phyloP scores from a whole-genome alignment of 1,139 yeast genomes.

The Zygotorulaspora mrakii region DNA sequence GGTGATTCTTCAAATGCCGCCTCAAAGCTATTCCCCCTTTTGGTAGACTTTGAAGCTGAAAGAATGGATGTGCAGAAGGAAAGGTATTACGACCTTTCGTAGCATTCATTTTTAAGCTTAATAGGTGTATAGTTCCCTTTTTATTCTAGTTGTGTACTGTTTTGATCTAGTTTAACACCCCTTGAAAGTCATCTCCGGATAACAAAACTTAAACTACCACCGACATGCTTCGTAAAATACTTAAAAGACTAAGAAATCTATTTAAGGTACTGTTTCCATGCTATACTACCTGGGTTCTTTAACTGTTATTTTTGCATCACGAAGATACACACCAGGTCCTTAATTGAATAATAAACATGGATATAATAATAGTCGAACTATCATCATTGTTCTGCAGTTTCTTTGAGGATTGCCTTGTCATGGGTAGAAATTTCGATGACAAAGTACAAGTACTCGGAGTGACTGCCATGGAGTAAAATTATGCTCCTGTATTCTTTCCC shows the following conservation, averaged over 20 bases:
- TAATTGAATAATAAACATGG: constrained; percentile 10
- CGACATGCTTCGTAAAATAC: no score
- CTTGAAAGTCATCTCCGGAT: no score
- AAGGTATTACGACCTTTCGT: constrained; percentile 46
- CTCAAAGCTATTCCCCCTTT: constrained; percentile 9
- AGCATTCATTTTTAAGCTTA: not conserved
- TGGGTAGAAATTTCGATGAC: not conserved
- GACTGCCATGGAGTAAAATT: not conserved
- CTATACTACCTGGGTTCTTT: constrained; percentile 19
- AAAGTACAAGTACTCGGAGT: not conserved
- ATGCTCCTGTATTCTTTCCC: not conserved
- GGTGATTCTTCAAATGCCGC: constrained; percentile 15
- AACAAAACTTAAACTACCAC: no score
- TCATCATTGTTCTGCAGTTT: not conserved
- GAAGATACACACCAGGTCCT: constrained; percentile 14
- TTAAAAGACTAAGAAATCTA: constrained; percentile 1
- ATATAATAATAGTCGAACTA: not conserved
- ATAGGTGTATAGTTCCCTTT: no score
- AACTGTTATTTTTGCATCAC: constrained; percentile 6
- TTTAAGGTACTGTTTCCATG: constrained; percentile 16
- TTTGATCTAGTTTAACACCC: no score
- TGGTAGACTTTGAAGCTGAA: constrained; percentile 41
- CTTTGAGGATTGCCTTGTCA: not conserved
- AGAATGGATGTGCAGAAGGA: constrained; percentile 48
- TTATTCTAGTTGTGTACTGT: not conserved